Evolutionary conservation across 2,329 filamentous ascomycete genomes (phyloP).

Genomic region (Monosporascus sp.): DNA sequence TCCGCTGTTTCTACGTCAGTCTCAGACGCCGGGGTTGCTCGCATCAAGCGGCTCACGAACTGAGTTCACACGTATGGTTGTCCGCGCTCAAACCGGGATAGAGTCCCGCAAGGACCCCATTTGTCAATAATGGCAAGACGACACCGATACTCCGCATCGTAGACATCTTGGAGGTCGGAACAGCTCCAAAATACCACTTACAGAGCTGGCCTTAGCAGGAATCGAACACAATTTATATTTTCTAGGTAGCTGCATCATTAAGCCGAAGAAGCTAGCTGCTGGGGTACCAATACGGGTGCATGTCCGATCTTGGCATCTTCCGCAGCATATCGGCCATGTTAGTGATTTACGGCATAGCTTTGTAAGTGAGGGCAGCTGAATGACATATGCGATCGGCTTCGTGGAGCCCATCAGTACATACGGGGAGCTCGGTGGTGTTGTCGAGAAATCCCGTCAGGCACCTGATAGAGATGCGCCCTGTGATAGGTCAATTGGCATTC

Average conservation of each 20-base stretch:
- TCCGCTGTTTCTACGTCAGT: slow-evolving; percentile 13
- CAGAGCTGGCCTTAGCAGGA: neutral
- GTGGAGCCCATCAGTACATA: neutral
- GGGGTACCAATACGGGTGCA: too few species aligned
- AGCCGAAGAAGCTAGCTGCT: neutral
- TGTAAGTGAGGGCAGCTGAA: neutral
- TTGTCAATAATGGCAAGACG: slow-evolving; percentile 23
- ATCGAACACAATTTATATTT: neutral
- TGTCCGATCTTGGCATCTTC: neutral
- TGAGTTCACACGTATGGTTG: slow-evolving; percentile 53
- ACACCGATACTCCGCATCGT: slow-evolving; percentile 8
- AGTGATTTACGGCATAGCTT: neutral
- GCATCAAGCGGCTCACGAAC: slow-evolving; percentile 20
- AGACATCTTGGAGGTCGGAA: slow-evolving; percentile 15
- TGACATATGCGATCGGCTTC: neutral
- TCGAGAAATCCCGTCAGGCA: slow-evolving; percentile 5
- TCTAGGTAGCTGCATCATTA: neutral
- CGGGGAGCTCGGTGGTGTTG: neutral
- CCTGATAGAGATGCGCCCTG: slow-evolving; percentile 16
- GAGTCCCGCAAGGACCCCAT: slow-evolving; percentile 29
- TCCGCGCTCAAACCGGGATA: slow-evolving; percentile 40
- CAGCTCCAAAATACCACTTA: neutral
- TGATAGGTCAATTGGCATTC: slow-evolving; percentile 18
- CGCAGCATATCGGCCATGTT: neutral
- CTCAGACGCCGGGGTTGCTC: neutral